Evolutionary conservation across 2,329 filamentous ascomycete genomes (phyloP), one percentile per base, ranked within the genome.

Genomic region (Fusarium oligoseptatum): DNA sequence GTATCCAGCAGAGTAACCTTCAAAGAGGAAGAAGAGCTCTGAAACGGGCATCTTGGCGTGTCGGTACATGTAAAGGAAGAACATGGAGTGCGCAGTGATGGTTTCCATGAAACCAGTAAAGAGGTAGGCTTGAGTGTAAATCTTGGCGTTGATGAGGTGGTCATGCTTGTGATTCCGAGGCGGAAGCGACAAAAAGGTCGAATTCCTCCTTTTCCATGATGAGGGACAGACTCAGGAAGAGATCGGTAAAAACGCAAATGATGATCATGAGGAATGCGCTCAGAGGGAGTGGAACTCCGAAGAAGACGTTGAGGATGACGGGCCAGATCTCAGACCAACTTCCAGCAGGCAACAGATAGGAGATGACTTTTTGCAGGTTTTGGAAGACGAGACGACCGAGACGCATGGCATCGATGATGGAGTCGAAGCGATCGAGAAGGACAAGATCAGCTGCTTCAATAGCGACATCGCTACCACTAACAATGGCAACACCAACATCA

Each of bases 401-500:
- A 9, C 83, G 82, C 62, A 94, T 91, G 1, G 91, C 92, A 36
- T 91, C 91, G 55, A 93, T 87, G 72, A 94, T 94, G 29, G 89
- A 91, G 32, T 92, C 91, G 70, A 94, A 94, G 77, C 92, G 92
- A 79, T 94, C 91, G 0, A 92, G 90, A 2, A 94, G 83, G 2
- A 93, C 89, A 48, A 93, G 89, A 69, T 93, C 91, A 0, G 91
- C 91, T 0, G 89, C 89, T 43, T 86, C 85, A 71, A 92, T 92
- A 22, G 91, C 91, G 4, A 93, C 90, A 66, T 93, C 91, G 6
- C 88, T 90, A 5, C 91, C 91, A 0, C 87, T 84, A 9, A 90
- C 90, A 83, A 93, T 90, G 4, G 90, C 90, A 64, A 94, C 93
- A n/a, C 91, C 91, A 0, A 92, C 90, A 72, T 92, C 91, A 1